These are phyloP conservation scores for Diutina scorzettiae DNA, from an alignment of 1,139 yeast genomes.

Conservation along the genomic window DNA sequence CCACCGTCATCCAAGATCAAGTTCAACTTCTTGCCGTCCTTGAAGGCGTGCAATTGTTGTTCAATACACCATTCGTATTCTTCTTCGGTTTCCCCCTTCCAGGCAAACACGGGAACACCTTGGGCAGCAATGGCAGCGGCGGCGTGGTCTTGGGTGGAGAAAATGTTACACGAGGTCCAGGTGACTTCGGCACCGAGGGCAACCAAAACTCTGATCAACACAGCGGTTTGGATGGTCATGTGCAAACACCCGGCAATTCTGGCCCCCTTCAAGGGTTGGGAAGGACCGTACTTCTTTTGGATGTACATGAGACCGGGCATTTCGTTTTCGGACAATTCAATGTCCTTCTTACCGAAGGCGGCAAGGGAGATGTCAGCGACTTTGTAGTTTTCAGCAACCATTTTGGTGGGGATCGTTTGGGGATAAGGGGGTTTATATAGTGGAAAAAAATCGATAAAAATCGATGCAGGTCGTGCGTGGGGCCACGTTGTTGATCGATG, in stretches of 20 bases:
- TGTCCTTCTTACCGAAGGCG: slow-evolving; percentile 99
- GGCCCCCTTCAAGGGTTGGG: slow-evolving; percentile 97
- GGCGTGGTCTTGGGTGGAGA: slow-evolving; percentile 99
- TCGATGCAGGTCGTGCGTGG: background rate
- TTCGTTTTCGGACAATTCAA: slow-evolving; percentile 97
- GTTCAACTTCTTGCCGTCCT: slow-evolving; percentile 92
- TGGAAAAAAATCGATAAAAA: background rate
- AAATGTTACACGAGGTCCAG: slow-evolving; percentile 99
- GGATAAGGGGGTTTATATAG: background rate
- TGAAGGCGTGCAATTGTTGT: slow-evolving; percentile 96
- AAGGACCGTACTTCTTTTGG: slow-evolving; percentile 83
- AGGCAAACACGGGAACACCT: slow-evolving; percentile 99
- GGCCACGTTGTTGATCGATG: background rate
- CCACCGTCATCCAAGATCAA: slow-evolving; percentile 99
- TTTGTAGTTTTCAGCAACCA: slow-evolving; percentile 47
- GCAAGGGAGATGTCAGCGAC: slow-evolving; percentile 98
- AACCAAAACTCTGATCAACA: slow-evolving; percentile 91
- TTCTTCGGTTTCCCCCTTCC: slow-evolving; percentile 99
- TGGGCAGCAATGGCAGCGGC: slow-evolving; percentile 99
- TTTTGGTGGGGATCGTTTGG: background rate
- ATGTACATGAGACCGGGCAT: slow-evolving; percentile 99
- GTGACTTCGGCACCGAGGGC: slow-evolving; percentile 99
- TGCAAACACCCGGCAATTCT: slow-evolving; percentile 98
- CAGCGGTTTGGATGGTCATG: slow-evolving; percentile 99
- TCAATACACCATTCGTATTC: slow-evolving; percentile 99